Percentiles rank a stretch among this genome's conserved stretches.
Conservation (phyloP, 768 basidiomycete species). For the Naganishia friedmannii region DNA sequence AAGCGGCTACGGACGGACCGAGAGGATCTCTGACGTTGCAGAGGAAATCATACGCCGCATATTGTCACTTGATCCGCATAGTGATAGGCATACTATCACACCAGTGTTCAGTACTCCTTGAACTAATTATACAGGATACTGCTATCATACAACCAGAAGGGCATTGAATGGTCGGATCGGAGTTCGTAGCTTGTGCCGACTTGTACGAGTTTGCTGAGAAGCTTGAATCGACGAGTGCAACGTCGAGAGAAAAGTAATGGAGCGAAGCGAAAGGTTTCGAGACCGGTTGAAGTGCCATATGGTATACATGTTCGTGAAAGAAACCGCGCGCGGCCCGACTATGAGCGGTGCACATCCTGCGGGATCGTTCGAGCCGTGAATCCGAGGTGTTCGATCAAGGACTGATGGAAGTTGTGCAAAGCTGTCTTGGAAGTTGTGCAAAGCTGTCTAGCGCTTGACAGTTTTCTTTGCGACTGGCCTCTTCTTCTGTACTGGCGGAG, state of each 20-base stretch:
- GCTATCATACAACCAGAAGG: neutral
- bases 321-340: neutral
- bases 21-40: no score
- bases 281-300: neutral
- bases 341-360: no score
- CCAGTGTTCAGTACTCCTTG: neutral
- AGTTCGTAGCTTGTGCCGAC: neutral
- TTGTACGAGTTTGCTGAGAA: neutral
- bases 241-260: neutral
- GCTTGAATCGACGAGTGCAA: neutral
- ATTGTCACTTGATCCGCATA: neutral
- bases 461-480: slow-evolving; percentile 9
- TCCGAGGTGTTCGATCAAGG: neutral
- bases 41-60: no score
- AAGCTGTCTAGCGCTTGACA: slow-evolving; percentile 1
- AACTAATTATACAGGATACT: slow-evolving; percentile 2
- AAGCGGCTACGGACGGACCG: neutral
- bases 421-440: no score
- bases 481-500: slow-evolving; percentile 18
- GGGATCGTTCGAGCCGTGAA: neutral
- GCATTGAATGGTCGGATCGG: neutral
- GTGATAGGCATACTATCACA: neutral
- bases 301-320: neutral
- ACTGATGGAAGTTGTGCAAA: neutral
- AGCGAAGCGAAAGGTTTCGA: slow-evolving; percentile 16